Evolutionary conservation across 148 eudicot species (phyloP), one percentile per base, ranked within the genome.

Genomic region (Diospyros kaki): DNA sequence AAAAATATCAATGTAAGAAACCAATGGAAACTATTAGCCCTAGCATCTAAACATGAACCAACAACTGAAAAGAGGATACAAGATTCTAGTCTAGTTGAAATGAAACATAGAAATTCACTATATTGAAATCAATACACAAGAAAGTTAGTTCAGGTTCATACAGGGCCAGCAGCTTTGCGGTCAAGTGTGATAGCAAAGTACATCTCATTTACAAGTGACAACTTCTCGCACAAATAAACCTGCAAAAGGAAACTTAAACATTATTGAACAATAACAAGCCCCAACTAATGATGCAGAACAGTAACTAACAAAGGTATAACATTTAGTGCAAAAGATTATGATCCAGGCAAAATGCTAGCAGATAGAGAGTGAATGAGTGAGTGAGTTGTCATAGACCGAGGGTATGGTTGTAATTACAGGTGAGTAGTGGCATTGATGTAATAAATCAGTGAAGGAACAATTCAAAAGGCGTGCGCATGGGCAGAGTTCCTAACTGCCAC

Each of bases 131-230:
- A 61, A 77, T 41, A 52, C 7, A 69, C 51, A 52, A 50, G 28
- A 73, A 7, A 15, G 64, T 10, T 42, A 64, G 71, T 79, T 72
- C 59, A 28, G 73, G 71, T 73, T 80, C 99, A 81, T 95, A 95
- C 99, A 60, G 97, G 99, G 73, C 99, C 99, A 78, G 89, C 88
- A 76, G 90, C 83, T 65, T 75, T 82, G 53, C 99, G 94, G 73
- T 95, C 99, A 78, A 95, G 96, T 40, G 89, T 95, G 82, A 95
- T 95, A 68, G 99, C 95, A 74, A 95, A 95, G 89, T 95, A 95
- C 97, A 95, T 88, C 84, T 95, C 97, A 74, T 95, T 95, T 71
- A 85, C 87, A 80, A 95, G 81, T 13, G 97, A 90, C 64, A 95
- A 39, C 84, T 92, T 95, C 77, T 95, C 93, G 79, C 92, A 88